Evolutionary conservation across 768 basidiomycete genomes (phyloP).

Genomic region (Coprinopsis marcescibilis): DNA sequence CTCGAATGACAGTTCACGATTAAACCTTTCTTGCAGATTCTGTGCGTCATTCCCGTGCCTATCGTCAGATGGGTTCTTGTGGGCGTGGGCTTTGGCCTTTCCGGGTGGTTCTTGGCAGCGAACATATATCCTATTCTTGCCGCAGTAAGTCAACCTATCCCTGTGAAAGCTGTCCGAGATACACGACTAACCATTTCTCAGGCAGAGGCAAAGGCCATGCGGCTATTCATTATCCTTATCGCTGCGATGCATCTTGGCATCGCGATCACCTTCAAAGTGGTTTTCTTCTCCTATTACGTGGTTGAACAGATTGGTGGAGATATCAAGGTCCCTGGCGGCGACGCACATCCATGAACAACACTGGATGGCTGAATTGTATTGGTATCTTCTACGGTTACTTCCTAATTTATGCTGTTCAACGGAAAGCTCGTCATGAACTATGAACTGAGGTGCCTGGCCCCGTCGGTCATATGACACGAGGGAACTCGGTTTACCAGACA

Average conservation of each 20-base stretch:
- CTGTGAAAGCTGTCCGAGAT: not conserved
- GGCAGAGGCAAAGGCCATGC: conserved; percentile 84
- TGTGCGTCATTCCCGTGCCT: conserved; percentile 83
- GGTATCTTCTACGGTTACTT: no score
- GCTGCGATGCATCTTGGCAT: conserved; percentile 71
- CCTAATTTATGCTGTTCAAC: no score
- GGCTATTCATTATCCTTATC: conserved; percentile 75
- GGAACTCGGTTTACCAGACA: no score
- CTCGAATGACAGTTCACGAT: not conserved
- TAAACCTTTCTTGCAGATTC: conserved; percentile 40
- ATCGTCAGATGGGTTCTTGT: conserved; percentile 80
- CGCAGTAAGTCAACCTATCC: conserved; percentile 42
- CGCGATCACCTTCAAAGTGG: conserved; percentile 80
- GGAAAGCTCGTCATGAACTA: no score
- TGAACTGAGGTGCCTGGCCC: no score
- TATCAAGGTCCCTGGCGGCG: conserved; percentile 36
- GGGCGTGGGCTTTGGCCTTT: conserved; percentile 64
- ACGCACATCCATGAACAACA: no score
- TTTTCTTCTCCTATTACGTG: conserved; percentile 55
- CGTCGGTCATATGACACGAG: no score
- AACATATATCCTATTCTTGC: conserved; percentile 91
- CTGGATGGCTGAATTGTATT: no score
- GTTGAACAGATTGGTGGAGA: conserved; percentile 37
- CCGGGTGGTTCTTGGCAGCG: conserved; percentile 79
- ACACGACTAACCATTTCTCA: conserved; percentile 21